Percentiles rank a stretch among this genome's conserved stretches.
Evolutionary conservation across 495 filamentous ascomycete genomes (phyloP).

Genomic region (Daldinia caldariorum): DNA sequence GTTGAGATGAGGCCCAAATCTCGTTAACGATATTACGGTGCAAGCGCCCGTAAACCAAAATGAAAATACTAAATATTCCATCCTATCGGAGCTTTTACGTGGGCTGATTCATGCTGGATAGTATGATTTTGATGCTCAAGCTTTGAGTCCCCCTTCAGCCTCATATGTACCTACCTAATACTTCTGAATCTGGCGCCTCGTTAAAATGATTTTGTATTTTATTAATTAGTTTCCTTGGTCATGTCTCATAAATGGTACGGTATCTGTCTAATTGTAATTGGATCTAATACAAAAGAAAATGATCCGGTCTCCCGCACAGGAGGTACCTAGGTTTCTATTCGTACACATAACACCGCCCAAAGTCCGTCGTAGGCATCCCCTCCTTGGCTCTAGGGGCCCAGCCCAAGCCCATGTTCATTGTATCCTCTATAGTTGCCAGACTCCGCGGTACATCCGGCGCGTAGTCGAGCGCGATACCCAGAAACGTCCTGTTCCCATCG

Average conservation of each 20-base stretch:
- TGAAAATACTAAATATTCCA: not conserved
- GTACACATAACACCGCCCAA: conserved; percentile 40
- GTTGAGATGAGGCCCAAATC: not conserved
- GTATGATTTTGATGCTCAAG: not conserved
- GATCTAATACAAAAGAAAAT: conserved; percentile 6
- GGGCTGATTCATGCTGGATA: not conserved
- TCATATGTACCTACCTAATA: too few species aligned
- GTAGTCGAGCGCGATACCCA: conserved; percentile 30
- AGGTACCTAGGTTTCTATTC: conserved; percentile 25
- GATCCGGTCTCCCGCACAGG: not conserved
- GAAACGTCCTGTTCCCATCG: conserved; percentile 41
- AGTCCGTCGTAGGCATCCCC: conserved; percentile 35
- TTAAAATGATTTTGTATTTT: not conserved
- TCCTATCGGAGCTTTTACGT: not conserved
- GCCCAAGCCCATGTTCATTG: conserved; percentile 41
- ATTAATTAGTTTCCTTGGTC: not conserved
- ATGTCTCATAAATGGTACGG: not conserved
- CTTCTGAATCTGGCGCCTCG: too few species aligned
- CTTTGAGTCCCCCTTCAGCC: not conserved
- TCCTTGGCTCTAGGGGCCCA: conserved; percentile 31
- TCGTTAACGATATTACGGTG: not conserved
- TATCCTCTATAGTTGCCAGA: conserved; percentile 43
- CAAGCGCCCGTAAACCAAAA: not conserved
- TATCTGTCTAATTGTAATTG: conserved; percentile 12
- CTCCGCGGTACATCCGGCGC: conserved; percentile 34